These are phyloP conservation scores for Medakamo hakoo DNA, from an alignment of 139 green algal species.

Conservation along the genomic window DNA sequence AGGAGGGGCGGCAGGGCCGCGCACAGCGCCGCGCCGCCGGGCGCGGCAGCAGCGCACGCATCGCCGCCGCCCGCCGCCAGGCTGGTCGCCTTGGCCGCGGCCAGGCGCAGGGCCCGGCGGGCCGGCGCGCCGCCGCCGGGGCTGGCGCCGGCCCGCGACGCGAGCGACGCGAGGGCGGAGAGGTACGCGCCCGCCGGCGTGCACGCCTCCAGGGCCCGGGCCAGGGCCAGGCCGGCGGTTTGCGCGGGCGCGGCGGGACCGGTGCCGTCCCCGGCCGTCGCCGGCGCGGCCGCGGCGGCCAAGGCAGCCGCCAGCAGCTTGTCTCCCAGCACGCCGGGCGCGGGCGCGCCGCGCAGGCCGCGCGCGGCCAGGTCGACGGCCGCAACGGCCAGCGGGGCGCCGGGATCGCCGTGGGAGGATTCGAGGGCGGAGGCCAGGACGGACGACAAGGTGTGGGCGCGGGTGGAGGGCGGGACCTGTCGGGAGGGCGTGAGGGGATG, in stretches of 20 bases:
- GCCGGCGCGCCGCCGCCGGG: too few relatives aligned
- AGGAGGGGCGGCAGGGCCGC: slow-evolving; percentile 13
- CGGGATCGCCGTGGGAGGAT: slow-evolving; percentile 1
- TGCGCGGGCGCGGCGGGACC: neutral
- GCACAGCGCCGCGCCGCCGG: slow-evolving; percentile 8
- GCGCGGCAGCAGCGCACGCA: slow-evolving; percentile 7
- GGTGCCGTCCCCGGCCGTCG: neutral
- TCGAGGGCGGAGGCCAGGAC: neutral
- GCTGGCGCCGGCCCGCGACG: slow-evolving; percentile 14
- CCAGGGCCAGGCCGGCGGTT: slow-evolving; percentile 18
- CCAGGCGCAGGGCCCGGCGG: slow-evolving; percentile 39
- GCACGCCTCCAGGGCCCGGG: slow-evolving; percentile 23
- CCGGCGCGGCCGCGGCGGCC: neutral
- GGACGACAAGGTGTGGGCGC: neutral
- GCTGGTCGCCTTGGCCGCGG: slow-evolving; percentile 18
- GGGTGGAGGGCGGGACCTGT: neutral
- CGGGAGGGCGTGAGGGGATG: neutral
- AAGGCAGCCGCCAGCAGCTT: neutral
- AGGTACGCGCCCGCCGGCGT: slow-evolving; percentile 34
- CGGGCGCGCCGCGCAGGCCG: neutral
- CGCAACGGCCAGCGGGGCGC: slow-evolving; percentile 2
- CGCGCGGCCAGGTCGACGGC: neutral
- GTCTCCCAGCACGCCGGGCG: neutral
- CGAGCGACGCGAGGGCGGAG: slow-evolving; percentile 22
- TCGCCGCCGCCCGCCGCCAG: slow-evolving; percentile 8